These are phyloP conservation scores for Lodderomyces parapsilosis DNA, from an alignment of 1,139 yeast genomes.

Conservation along the genomic window DNA sequence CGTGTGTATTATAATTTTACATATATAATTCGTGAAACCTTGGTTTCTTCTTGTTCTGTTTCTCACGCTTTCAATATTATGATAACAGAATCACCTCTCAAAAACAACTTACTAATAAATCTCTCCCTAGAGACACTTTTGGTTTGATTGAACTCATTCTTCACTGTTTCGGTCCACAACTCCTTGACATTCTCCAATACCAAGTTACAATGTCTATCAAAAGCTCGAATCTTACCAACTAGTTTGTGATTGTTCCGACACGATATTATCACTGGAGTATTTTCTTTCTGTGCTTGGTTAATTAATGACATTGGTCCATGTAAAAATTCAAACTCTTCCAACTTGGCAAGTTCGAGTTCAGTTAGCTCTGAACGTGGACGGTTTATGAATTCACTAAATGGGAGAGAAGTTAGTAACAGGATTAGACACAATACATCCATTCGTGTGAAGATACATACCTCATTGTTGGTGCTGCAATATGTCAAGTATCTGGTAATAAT, in stretches of 20 bases:
- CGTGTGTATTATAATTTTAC: not conserved
- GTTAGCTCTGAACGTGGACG: constrained; percentile 79
- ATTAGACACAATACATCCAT: not conserved
- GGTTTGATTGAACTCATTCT: constrained; percentile 67
- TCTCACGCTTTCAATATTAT: constrained; percentile 60
- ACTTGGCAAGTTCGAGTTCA: constrained; percentile 71
- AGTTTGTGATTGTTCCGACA: constrained; percentile 91
- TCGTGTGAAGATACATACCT: constrained; percentile 7
- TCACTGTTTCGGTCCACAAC: constrained; percentile 76
- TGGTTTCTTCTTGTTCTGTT: no score
- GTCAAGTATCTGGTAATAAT: no score
- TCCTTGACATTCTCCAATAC: constrained; percentile 91
- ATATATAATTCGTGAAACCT: not conserved
- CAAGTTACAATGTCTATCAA: constrained; percentile 94
- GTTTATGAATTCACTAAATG: constrained; percentile 58
- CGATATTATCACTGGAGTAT: constrained; percentile 79
- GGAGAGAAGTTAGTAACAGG: constrained; percentile 8
- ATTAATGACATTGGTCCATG: constrained; percentile 91
- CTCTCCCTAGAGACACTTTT: constrained; percentile 75
- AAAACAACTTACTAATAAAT: constrained; percentile 82
- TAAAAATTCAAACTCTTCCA: constrained; percentile 87
- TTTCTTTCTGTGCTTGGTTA: constrained; percentile 73
- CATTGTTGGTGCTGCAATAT: not conserved
- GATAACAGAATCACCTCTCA: constrained; percentile 94
- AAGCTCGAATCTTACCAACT: constrained; percentile 87